A percentile compares a stretch with the other conserved stretches of the same genome.
phyloP scores from a whole-genome alignment of 805 yeast genomes.

The Yarrowia deformans region DNA sequence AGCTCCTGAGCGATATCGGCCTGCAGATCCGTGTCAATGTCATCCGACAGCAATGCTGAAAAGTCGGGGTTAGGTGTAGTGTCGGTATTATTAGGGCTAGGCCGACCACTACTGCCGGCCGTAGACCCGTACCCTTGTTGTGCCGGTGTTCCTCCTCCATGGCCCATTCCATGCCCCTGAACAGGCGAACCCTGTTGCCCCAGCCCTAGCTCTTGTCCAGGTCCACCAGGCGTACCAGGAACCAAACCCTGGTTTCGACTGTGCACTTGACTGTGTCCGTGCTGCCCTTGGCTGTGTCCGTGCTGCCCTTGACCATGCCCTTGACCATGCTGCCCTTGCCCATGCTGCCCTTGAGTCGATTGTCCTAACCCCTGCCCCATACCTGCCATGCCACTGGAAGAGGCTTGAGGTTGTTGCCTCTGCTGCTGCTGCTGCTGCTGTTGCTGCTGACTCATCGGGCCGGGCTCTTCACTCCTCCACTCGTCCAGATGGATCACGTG shows the following conservation, averaged over 20 bases:
- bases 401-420: background rate
- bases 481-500: constrained; percentile 33
- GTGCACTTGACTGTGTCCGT: background rate
- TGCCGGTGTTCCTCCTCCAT: background rate
- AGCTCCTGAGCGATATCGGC: constrained; percentile 24
- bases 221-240: background rate
- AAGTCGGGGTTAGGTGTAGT: constrained; percentile 15
- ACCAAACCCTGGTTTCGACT: background rate
- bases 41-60: constrained; percentile 12
- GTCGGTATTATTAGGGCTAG: background rate
- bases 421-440: constrained; percentile 1
- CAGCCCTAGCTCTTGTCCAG: background rate
- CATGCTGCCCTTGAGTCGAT: too few relatives aligned
- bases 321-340: too few relatives aligned
- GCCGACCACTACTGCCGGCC: background rate
- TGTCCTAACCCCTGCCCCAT: background rate
- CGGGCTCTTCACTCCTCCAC: constrained; percentile 4
- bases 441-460: background rate
- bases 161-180: constrained; percentile 5
- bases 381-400: constrained; percentile 4
- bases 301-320: too few relatives aligned
- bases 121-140: background rate
- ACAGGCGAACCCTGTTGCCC: background rate
- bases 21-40: constrained; percentile 16
- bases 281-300: background rate